Evolutionary conservation across 805 yeast species (phyloP).

Genomic region (Nakazawaea sp.): DNA sequence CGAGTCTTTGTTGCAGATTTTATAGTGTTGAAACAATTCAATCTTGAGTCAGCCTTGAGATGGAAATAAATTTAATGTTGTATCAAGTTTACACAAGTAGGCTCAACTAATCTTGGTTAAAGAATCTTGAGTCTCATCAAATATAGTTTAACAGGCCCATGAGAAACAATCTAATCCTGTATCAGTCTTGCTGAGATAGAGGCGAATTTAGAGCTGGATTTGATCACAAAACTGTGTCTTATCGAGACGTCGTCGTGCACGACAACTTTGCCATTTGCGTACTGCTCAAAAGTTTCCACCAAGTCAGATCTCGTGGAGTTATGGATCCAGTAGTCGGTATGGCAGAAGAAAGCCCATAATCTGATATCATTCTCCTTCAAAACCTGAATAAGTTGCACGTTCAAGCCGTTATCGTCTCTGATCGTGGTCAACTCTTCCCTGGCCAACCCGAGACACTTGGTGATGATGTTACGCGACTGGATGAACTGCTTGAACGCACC

Average conservation of each 20-base stretch:
- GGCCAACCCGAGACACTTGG: slow-evolving; percentile 6
- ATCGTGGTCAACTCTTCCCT: slow-evolving; percentile 7
- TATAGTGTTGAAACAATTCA: too few relatives aligned
- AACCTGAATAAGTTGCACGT: neutral
- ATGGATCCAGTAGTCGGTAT: slow-evolving; percentile 9
- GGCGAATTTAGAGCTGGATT: slow-evolving; percentile 5
- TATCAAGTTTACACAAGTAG: too few relatives aligned
- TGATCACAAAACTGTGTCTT: slow-evolving; percentile 6
- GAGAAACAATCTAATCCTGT: neutral
- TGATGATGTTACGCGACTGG: neutral
- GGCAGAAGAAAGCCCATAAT: slow-evolving; percentile 8
- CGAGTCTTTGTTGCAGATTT: too few relatives aligned
- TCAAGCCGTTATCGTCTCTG: neutral
- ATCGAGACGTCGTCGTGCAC: slow-evolving; percentile 3
- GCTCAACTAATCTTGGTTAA: too few relatives aligned
- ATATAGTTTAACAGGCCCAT: too few relatives aligned
- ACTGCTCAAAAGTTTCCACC: neutral
- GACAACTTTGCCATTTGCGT: neutral
- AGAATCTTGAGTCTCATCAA: too few relatives aligned
- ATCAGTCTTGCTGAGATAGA: slow-evolving; percentile 1
- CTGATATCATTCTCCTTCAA: neutral
- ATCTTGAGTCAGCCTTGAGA: too few relatives aligned
- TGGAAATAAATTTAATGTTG: too few relatives aligned
- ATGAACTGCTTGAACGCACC: neutral
- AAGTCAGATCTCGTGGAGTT: slow-evolving; percentile 1